phyloP scores from a whole-genome alignment of 495 filamentous ascomycete genomes.

The Tirmania nivea region DNA sequence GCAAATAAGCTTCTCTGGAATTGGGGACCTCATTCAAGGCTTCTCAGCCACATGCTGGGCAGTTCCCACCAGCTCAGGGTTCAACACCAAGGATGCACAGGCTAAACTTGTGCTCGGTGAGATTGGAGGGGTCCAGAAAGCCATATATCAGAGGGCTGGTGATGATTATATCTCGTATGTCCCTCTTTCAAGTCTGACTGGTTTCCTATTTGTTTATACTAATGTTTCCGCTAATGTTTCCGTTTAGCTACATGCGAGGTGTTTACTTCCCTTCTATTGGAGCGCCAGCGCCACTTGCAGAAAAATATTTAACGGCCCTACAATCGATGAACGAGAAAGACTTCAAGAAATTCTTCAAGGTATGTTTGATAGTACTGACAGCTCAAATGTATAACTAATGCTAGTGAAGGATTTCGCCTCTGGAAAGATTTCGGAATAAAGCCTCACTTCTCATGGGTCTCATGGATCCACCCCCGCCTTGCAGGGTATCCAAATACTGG shows the following conservation, averaged over 20 bases:
- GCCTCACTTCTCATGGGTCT: no score
- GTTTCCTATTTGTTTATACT: neutral
- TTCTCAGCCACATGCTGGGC: constrained; percentile 80
- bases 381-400: no score
- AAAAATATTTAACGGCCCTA: constrained; percentile 13
- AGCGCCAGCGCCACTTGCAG: constrained; percentile 8
- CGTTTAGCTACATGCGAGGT: constrained; percentile 7
- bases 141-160: constrained; percentile 71
- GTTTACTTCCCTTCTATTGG: constrained; percentile 15
- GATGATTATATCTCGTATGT: constrained; percentile 29
- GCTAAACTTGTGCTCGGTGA: constrained; percentile 66
- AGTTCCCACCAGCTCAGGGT: constrained; percentile 48
- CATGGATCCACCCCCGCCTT: no score
- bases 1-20: constrained; percentile 51
- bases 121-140: constrained; percentile 62
- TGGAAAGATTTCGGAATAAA: no score
- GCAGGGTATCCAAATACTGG: no score
- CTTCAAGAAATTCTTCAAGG: constrained; percentile 28
- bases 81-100: constrained; percentile 68
- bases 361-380: neutral
- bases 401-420: no score
- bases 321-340: constrained; percentile 23
- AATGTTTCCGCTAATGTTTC: no score
- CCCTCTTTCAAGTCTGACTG: constrained; percentile 11
- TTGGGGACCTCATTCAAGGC: constrained; percentile 66